phyloP scores from a whole-genome alignment of 1,139 yeast species.

The Pichiaceae sp. region DNA sequence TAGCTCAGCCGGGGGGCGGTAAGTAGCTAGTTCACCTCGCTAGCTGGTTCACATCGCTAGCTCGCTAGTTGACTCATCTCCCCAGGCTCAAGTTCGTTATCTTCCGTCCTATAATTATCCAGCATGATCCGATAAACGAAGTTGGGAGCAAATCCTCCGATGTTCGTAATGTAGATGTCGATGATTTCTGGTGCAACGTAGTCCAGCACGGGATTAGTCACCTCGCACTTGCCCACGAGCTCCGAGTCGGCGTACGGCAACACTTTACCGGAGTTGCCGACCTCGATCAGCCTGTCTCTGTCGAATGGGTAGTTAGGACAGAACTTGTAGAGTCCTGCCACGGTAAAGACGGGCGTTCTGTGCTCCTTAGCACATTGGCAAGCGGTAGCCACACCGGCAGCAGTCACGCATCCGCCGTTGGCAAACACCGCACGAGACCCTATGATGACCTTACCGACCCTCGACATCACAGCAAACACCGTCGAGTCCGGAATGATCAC shows the following conservation, averaged over 20 bases:
- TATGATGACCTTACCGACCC: slow-evolving; percentile 92
- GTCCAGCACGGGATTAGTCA: slow-evolving; percentile 86
- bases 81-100: slow-evolving; percentile 46
- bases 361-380: slow-evolving; percentile 96
- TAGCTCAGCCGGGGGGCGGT: no score
- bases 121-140: slow-evolving; percentile 91
- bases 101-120: slow-evolving; percentile 87
- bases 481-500: slow-evolving; percentile 90
- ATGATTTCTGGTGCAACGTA: slow-evolving; percentile 91
- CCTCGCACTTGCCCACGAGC: slow-evolving; percentile 66
- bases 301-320: slow-evolving; percentile 94
- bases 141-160: slow-evolving; percentile 95
- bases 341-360: slow-evolving; percentile 90
- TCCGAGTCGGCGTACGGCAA: slow-evolving; percentile 60
- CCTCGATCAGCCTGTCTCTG: slow-evolving; percentile 79
- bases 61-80: no score
- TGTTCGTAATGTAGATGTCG: slow-evolving; percentile 88
- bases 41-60: no score
- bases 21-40: no score
- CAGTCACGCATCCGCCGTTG: slow-evolving; percentile 89
- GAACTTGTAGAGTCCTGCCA: slow-evolving; percentile 87
- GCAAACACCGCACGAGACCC: slow-evolving; percentile 89
- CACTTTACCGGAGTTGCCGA: slow-evolving; percentile 87
- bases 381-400: slow-evolving; percentile 86
- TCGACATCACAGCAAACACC: slow-evolving; percentile 90